Percentiles rank a stretch among this genome's conserved stretches.
Conservation (phyloP, 768 basidiomycete species). For the Chiua virens region DNA sequence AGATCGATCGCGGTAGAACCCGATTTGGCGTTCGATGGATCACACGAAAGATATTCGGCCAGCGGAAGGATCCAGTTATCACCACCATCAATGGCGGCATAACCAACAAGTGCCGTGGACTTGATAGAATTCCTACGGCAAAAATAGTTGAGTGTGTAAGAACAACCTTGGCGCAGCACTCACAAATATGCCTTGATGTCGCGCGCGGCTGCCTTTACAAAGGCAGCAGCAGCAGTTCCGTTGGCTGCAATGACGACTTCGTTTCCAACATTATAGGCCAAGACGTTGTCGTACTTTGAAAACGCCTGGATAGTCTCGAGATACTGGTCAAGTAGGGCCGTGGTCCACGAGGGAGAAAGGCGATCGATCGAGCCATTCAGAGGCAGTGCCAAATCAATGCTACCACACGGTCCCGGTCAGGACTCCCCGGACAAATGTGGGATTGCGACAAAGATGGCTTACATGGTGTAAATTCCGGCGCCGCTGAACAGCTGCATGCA, state of each 20-base stretch:
- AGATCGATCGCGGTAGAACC: conserved; percentile 73
- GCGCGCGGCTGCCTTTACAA: conserved; percentile 88
- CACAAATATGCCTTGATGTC: conserved; percentile 85
- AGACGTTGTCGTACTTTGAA: conserved; percentile 83
- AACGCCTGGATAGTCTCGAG: conserved; percentile 76
- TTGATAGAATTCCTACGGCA: conserved; percentile 55
- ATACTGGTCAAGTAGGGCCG: conserved; percentile 78
- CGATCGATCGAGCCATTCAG: conserved; percentile 86
- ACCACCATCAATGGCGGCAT: conserved; percentile 80
- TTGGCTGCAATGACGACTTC: conserved; percentile 61
- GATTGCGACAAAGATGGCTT: conserved; percentile 27
- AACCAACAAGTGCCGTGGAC: conserved; percentile 72
- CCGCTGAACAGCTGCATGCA: conserved; percentile 79
- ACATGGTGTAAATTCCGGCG: conserved; percentile 91
- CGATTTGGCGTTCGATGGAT: conserved; percentile 50
- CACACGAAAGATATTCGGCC: conserved; percentile 81
- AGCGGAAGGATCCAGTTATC: conserved; percentile 60
- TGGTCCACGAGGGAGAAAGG: conserved; percentile 70
- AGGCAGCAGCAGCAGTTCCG: conserved; percentile 66
- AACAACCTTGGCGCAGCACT: conserved; percentile 25
- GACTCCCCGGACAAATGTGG: conserved; percentile 1
- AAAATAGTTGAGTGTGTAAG: neutral
- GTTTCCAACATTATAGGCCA: conserved; percentile 90
- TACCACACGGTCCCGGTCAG: conserved; percentile 30
- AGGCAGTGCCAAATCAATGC: conserved; percentile 85